Percentiles rank a stretch among this genome's conserved stretches.
Evolutionary conservation across 768 basidiomycete species (phyloP).

Genomic region (Mycena belliarum): DNA sequence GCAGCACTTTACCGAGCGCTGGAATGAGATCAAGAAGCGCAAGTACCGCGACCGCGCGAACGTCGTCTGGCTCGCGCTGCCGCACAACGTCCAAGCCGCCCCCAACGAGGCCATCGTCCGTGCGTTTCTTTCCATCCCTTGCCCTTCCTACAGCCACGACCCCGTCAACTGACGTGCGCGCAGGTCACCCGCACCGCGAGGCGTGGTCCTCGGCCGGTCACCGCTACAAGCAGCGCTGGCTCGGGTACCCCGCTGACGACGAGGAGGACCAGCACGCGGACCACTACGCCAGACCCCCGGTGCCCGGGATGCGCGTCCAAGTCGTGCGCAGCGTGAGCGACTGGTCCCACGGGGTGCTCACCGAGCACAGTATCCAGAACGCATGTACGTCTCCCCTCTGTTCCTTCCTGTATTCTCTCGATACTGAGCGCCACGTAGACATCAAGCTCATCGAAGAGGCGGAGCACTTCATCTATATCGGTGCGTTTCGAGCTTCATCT

Average conservation of each 20-base stretch:
- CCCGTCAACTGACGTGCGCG: no score
- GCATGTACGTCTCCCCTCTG: slow-evolving; percentile 62
- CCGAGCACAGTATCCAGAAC: slow-evolving; percentile 90
- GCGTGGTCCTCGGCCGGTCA: slow-evolving; percentile 58
- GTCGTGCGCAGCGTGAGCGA: slow-evolving; percentile 85
- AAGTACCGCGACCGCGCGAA: background rate
- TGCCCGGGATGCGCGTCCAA: slow-evolving; percentile 70
- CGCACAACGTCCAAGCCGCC: slow-evolving; percentile 61
- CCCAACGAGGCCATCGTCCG: slow-evolving; percentile 71
- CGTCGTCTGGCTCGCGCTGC: slow-evolving; percentile 73
- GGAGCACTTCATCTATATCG: slow-evolving; percentile 90
- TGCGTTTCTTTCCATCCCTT: background rate
- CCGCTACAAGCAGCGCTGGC: slow-evolving; percentile 67
- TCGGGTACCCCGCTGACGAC: slow-evolving; percentile 36
- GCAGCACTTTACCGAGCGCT: slow-evolving; percentile 91
- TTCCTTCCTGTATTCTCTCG: background rate
- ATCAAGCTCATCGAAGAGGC: slow-evolving; percentile 80
- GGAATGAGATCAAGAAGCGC: slow-evolving; percentile 87
- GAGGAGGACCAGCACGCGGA: slow-evolving; percentile 37
- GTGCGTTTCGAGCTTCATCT: slow-evolving; percentile 39
- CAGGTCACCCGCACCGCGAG: slow-evolving; percentile 65
- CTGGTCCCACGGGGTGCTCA: slow-evolving; percentile 92
- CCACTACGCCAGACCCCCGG: slow-evolving; percentile 42
- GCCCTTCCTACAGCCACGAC: no score
- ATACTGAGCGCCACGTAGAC: slow-evolving; percentile 41